Evolutionary conservation across 371 early-diverging fungal genomes (phyloP).

Genomic region (Zychaea mexicana): DNA sequence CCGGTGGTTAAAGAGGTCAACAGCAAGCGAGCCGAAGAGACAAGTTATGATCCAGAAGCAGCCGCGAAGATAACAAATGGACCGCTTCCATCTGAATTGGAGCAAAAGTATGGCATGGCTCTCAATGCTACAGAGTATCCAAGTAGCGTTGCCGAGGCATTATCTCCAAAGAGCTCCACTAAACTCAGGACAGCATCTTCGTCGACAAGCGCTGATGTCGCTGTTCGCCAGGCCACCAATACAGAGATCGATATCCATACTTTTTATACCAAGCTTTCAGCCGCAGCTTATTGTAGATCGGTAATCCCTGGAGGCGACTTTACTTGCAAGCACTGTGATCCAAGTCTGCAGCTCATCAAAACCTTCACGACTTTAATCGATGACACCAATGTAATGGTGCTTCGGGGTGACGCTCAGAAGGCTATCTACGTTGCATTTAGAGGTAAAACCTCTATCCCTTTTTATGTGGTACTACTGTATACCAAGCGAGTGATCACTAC

Average conservation of each 20-base stretch:
- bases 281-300: constrained; percentile 11
- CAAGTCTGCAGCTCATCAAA: constrained; percentile 6
- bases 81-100: constrained; percentile 10
- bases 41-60: constrained; percentile 14
- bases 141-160: background rate
- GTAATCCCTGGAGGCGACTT: constrained; percentile 13
- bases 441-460: constrained; percentile 10
- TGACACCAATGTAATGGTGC: constrained; percentile 17
- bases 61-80: constrained; percentile 11
- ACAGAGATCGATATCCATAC: background rate
- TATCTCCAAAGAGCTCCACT: background rate
- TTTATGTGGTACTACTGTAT: background rate
- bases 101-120: constrained; percentile 14
- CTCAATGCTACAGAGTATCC: constrained; percentile 13
- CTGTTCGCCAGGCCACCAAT: constrained; percentile 2
- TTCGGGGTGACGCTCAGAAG: constrained; percentile 18
- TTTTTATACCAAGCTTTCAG: constrained; percentile 10
- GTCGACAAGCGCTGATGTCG: background rate
- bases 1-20: background rate
- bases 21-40: no score
- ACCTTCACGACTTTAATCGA: constrained; percentile 13
- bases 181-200: background rate
- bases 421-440: constrained; percentile 20
- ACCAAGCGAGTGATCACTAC: background rate
- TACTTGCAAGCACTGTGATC: constrained; percentile 13